phyloP scores from a whole-genome alignment of 163 green algal species.

The Volvox carteri region DNA sequence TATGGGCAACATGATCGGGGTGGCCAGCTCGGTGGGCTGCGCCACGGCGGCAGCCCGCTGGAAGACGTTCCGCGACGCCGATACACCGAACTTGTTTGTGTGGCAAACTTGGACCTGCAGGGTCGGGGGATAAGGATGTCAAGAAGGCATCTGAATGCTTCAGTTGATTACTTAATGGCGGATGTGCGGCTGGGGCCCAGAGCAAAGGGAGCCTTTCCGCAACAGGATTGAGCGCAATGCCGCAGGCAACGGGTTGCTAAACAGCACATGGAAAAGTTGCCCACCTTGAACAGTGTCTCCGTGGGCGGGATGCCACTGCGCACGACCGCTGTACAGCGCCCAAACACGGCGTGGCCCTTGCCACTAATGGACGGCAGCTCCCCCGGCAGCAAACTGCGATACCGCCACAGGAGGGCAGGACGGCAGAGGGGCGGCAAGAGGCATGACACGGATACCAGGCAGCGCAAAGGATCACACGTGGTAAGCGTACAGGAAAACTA shows the following conservation, averaged over 20 bases:
- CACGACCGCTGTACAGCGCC: constrained; percentile 75
- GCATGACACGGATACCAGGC: too few species aligned
- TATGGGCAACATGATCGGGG: constrained; percentile 84
- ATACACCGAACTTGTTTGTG: constrained; percentile 46
- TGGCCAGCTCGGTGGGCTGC: constrained; percentile 71
- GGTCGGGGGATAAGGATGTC: not conserved
- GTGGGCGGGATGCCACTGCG: constrained; percentile 84
- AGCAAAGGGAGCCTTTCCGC: too few species aligned
- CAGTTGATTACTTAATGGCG: too few species aligned
- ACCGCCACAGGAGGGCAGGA: too few species aligned
- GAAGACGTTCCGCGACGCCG: constrained; percentile 43
- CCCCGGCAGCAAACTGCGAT: constrained; percentile 24
- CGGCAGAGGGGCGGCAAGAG: too few species aligned
- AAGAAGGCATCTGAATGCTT: too few species aligned
- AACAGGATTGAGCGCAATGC: too few species aligned
- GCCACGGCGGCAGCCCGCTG: constrained; percentile 15
- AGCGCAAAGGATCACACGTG: too few species aligned
- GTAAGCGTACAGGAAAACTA: too few species aligned
- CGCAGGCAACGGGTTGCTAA: too few species aligned
- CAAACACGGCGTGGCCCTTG: constrained; percentile 6
- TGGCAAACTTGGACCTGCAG: constrained; percentile 38
- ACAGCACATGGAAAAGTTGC: too few species aligned
- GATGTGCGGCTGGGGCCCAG: too few species aligned
- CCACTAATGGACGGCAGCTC: constrained; percentile 39
- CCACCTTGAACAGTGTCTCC: constrained; percentile 87